A percentile compares a stretch with the other conserved stretches of the same genome.
Conservation (phyloP, 1,284 basidiomycete species). For the Marasmius tenuissimus region DNA sequence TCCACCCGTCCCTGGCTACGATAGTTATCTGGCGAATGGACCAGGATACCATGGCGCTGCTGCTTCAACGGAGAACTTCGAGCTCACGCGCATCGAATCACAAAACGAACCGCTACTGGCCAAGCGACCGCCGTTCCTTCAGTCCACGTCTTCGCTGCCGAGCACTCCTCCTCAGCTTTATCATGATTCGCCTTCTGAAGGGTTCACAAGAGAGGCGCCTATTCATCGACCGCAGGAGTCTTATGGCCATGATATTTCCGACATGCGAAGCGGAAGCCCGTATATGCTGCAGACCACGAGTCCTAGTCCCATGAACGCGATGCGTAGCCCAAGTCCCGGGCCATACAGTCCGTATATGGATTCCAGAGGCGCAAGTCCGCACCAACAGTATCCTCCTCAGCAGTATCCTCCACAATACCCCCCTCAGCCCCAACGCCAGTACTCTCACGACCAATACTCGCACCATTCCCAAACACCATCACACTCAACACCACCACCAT, state of each 20-base stretch:
- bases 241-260: not conserved
- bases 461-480: constrained; percentile 3
- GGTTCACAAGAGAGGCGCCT: constrained; percentile 41
- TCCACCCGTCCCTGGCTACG: constrained; percentile 40
- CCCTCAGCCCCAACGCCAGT: constrained; percentile 15
- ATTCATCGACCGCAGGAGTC: constrained; percentile 43
- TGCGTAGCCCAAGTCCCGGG: constrained; percentile 1
- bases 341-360: not conserved
- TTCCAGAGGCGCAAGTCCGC: constrained; percentile 2
- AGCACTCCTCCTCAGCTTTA: constrained; percentile 31
- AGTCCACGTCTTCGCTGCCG: constrained; percentile 33
- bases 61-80: constrained; percentile 45
- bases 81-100: constrained; percentile 52
- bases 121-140: constrained; percentile 20
- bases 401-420: constrained; percentile 7
- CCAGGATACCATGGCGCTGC: constrained; percentile 20
- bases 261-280: not conserved
- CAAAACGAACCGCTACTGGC: constrained; percentile 59
- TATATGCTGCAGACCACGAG: constrained; percentile 1
- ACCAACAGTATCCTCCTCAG: constrained; percentile 12
- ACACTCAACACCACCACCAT: constrained; percentile 18
- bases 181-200: constrained; percentile 24
- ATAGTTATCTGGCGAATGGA: constrained; percentile 54
- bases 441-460: constrained; percentile 1
- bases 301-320: not conserved